Evolutionary conservation across 768 basidiomycete species (phyloP).

Genomic region (Mycena olivaceomarginata): DNA sequence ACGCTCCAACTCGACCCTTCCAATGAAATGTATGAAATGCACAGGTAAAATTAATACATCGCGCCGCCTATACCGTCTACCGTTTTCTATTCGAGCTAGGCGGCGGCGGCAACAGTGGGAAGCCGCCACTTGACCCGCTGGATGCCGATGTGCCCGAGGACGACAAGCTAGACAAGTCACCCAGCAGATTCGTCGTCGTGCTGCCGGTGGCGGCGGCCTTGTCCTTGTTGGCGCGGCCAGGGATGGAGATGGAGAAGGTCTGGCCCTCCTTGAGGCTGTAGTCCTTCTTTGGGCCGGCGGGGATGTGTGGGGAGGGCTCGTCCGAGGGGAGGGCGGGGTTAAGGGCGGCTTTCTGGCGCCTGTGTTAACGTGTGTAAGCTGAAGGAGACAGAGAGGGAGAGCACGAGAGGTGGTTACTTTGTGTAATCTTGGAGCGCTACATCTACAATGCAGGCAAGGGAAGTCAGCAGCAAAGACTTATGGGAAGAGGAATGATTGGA

Average conservation of each 20-base stretch:
- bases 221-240: conserved; percentile 78
- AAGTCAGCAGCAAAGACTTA: conserved; percentile 28
- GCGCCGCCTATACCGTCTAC: background rate
- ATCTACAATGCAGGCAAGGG: conserved; percentile 64
- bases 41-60: background rate
- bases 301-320: conserved; percentile 79
- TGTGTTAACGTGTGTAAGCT: conserved; percentile 51
- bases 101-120: conserved; percentile 91
- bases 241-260: conserved; percentile 94
- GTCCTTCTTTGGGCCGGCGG: conserved; percentile 91
- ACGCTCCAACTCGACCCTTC: background rate
- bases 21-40: background rate
- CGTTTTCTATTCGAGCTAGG: conserved; percentile 77
- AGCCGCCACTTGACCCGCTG: conserved; percentile 58
- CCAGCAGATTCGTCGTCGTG: conserved; percentile 60
- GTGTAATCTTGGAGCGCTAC: conserved; percentile 92
- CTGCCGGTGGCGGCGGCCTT: conserved; percentile 44
- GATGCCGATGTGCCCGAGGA: conserved; percentile 37
- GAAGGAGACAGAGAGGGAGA: conserved; percentile 15
- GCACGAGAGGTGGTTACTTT: conserved; percentile 67
- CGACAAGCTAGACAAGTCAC: conserved; percentile 43
- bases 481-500: conserved; percentile 2
- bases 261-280: conserved; percentile 96
- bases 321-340: conserved; percentile 68
- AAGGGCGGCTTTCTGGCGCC: conserved; percentile 78